Evolutionary conservation across 257 asterid species (phyloP), one percentile per base, ranked within the genome.

Genomic region (Fraxinus cuspidata): DNA sequence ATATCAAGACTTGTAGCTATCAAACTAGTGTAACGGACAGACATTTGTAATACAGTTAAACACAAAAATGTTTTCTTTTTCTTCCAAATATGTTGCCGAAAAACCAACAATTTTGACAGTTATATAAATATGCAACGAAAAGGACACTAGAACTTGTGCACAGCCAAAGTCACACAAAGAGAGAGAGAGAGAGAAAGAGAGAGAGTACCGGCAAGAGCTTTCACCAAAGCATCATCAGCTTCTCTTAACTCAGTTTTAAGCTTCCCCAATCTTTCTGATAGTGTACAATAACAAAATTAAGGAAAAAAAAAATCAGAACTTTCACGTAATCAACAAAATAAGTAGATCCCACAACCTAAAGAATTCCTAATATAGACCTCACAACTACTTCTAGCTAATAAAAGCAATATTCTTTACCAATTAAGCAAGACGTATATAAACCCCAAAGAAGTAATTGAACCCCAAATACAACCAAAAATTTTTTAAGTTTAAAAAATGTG

Each of bases 131-230:
- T 11, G 31, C 32, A 31, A 76, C 21, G 21, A 29, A 31, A 15
- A 13, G 34, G 64, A 25, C 19, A 56, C 16, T 25, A 18, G 18
- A 23, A 65, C 2, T 38, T 23, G 21, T 21, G 9, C 47, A 32
- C 15, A 19, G 63, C 34, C 31, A 34, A n/a, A 38, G 65, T 35
- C 34, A 40, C 38, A 4, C 47, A 13, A 3, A 76, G 73, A 37
- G 58, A n/a, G 64, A 1, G 31, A 1, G 29, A 28, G 29, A 76
- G 51, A 44, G 53, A 66, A 21, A 56, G 16, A 73, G 25, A 70
- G 47, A 15, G 38, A 74, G 25, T 84, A 95, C 97, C 99, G 78
- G 97, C 89, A 80, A 91, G 93, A 73, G 97, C 87, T 81, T 91
- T 91, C 72, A 91, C 94, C 85, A 95, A 78, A 77, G 66, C 87